These are phyloP conservation scores for Pyricularia sp. DNA, from an alignment of 2,329 filamentous ascomycete species.

Conservation along the genomic window DNA sequence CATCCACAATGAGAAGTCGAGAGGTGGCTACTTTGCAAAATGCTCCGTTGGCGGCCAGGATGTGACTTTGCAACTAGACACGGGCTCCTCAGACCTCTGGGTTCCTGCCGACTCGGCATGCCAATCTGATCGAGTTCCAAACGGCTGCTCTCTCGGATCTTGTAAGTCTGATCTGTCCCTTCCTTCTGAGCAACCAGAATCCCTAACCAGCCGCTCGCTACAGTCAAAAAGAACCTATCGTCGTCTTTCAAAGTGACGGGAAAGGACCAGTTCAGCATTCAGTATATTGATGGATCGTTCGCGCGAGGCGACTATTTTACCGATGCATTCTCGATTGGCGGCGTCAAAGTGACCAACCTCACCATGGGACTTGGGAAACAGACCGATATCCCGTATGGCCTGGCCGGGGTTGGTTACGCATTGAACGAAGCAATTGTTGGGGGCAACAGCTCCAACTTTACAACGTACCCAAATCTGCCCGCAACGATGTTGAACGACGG, in stretches of 20 bases:
- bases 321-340: slow-evolving; percentile 46
- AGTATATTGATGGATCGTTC: slow-evolving; percentile 51
- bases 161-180: slow-evolving; percentile 11
- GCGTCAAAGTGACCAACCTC: slow-evolving; percentile 39
- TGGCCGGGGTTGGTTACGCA: slow-evolving; percentile 52
- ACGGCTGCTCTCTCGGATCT: slow-evolving; percentile 16
- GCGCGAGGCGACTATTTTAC: slow-evolving; percentile 47
- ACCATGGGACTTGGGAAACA: slow-evolving; percentile 47
- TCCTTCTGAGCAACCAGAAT: not conserved
- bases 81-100: slow-evolving; percentile 58
- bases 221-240: slow-evolving; percentile 38
- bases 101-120: slow-evolving; percentile 37
- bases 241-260: slow-evolving; percentile 34
- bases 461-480: slow-evolving; percentile 49
- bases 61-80: slow-evolving; percentile 51
- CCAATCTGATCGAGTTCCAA: slow-evolving; percentile 6
- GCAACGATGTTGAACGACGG: slow-evolving; percentile 53
- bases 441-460: slow-evolving; percentile 14
- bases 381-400: slow-evolving; percentile 46
- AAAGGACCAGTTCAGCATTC: slow-evolving; percentile 41
- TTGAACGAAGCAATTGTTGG: slow-evolving; percentile 40
- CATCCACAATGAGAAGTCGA: slow-evolving; percentile 32
- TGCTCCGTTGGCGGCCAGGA: slow-evolving; percentile 49
- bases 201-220: not conserved
- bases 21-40: slow-evolving; percentile 47